Base-by-base conservation (phyloP, 108 stramenopile species). In the Discostella pseudostelligera region DNA sequence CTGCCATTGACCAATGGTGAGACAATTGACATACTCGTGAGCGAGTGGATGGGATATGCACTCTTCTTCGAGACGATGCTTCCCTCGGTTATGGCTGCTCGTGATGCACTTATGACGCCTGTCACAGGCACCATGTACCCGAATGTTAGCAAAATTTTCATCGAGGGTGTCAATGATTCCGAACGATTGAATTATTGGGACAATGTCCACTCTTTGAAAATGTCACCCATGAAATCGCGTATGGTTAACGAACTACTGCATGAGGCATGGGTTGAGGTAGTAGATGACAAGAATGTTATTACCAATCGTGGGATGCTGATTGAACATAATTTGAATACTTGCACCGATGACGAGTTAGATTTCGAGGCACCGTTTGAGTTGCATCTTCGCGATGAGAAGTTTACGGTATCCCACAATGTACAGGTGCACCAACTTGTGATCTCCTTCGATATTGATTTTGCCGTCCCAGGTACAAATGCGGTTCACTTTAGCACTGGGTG, bases 21-120 rank as follows among this genome's bases (percentile, higher is more conserved):
- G 40, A 59, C 85, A 28, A 86, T 92, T 13, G 95, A 96, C 65
- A 78, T 94, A 40, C 89, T 96, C 59, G 84, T 96, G 10, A 88
- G 87, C 36, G 95, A 96, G 72, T 94, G 92, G 92, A 96, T 96
- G 90, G 95, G 95, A 51, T 96, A 94, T 81, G 88, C 84, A 24
- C 79, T 95, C 22, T 81, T 96, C 49, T 94, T 94, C 66, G 93
- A 94, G 70, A 87, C 85, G 45, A 94, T 94, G 93, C 83, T 94
- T 8, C 87, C 87, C 43, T 87, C 87, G 16, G 93, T 94, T 4
- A 80, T 94, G 60, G 84, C 69, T 40, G 88, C 88, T 12, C 62
- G 84, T 13, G 86, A 89, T 77, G 73, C 70, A 25, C 63, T 76
- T 32, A 84, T 86, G 72, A 84, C 67, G 22, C 56, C 44, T 24